These are phyloP conservation scores for Hypomyces perniciosus DNA, from an alignment of 2,329 filamentous ascomycete genomes.

Conservation along the genomic window DNA sequence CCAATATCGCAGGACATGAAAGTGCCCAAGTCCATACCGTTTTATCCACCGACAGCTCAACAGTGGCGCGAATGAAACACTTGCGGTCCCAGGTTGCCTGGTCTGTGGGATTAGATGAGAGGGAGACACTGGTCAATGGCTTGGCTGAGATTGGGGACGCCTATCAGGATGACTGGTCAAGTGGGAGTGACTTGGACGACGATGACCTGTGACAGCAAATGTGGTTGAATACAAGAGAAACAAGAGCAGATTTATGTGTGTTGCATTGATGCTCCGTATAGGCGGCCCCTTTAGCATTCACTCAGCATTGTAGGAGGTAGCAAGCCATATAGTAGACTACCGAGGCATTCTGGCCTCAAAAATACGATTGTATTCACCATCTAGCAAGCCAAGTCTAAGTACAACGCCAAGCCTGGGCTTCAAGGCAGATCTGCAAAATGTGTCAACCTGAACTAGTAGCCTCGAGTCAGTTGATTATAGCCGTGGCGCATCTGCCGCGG, in stretches of 20 bases:
- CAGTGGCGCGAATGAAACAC: constrained; percentile 61
- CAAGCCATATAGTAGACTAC: background rate
- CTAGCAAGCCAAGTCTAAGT: constrained; percentile 25
- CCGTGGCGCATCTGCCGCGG: constrained; percentile 6
- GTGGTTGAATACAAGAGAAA: background rate
- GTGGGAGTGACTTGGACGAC: constrained; percentile 65
- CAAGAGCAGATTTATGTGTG: too few relatives aligned
- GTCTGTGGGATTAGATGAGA: constrained; percentile 66
- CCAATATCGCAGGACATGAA: constrained; percentile 31
- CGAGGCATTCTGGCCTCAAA: constrained; percentile 7
- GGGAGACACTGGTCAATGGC: constrained; percentile 76
- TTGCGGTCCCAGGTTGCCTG: constrained; percentile 60
- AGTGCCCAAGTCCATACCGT: constrained; percentile 44
- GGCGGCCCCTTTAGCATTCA: too few relatives aligned
- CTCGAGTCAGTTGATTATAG: constrained; percentile 8
- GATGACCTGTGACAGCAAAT: constrained; percentile 37
- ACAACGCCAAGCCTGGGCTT: constrained; percentile 18
- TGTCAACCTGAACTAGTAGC: constrained; percentile 7
- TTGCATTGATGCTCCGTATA: too few relatives aligned
- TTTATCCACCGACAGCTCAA: constrained; percentile 67
- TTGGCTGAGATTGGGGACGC: constrained; percentile 78
- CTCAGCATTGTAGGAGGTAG: too few relatives aligned
- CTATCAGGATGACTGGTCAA: constrained; percentile 84
- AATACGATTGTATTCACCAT: constrained; percentile 26
- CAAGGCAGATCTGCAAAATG: constrained; percentile 14